Percentiles rank a stretch among this genome's conserved stretches.
Evolutionary conservation across 2,329 filamentous ascomycete genomes (phyloP).

Genomic region (Monosporascus sp.): DNA sequence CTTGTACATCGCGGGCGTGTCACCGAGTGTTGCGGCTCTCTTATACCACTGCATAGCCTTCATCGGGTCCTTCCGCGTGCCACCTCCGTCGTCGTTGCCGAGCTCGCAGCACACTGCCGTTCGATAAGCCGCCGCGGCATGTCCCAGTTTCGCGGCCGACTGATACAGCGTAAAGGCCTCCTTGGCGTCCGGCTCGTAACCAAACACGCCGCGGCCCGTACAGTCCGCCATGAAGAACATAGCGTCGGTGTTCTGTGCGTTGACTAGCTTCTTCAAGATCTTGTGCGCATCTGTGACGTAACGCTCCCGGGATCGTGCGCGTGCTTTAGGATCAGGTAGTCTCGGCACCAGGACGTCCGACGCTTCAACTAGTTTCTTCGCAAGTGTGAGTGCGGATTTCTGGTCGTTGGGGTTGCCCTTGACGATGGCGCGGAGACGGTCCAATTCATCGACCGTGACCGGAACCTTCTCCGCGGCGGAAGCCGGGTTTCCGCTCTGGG

Average conservation of each 20-base stretch:
- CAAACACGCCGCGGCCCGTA: conserved; percentile 75
- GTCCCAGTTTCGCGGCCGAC: conserved; percentile 83
- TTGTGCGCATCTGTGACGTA: conserved; percentile 86
- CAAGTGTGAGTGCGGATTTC: conserved; percentile 64
- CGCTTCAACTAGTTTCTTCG: conserved; percentile 82
- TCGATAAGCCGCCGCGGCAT: conserved; percentile 82
- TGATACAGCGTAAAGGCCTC: conserved; percentile 94
- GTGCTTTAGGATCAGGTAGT: conserved; percentile 63
- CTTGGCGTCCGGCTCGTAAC: conserved; percentile 75
- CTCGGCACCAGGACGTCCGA: conserved; percentile 65
- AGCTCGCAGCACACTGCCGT: conserved; percentile 98
- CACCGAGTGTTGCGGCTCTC: conserved; percentile 81
- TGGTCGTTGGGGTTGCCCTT: conserved; percentile 70
- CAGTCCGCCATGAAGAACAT: conserved; percentile 94
- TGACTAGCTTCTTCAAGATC: conserved; percentile 80
- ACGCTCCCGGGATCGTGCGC: conserved; percentile 71
- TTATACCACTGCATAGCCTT: conserved; percentile 99
- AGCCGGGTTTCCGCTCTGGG: conserved; percentile 24
- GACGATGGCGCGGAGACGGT: conserved; percentile 63
- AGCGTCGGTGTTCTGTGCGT: conserved; percentile 69
- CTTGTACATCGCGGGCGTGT: conserved; percentile 96
- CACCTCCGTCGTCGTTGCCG: conserved; percentile 88
- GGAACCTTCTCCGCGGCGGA: conserved; percentile 37
- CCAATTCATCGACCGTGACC: conserved; percentile 74
- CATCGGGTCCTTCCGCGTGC: conserved; percentile 81